Base-by-base conservation (phyloP, 805 yeast genomes). In the Zygotorulaspora chibaensis region DNA sequence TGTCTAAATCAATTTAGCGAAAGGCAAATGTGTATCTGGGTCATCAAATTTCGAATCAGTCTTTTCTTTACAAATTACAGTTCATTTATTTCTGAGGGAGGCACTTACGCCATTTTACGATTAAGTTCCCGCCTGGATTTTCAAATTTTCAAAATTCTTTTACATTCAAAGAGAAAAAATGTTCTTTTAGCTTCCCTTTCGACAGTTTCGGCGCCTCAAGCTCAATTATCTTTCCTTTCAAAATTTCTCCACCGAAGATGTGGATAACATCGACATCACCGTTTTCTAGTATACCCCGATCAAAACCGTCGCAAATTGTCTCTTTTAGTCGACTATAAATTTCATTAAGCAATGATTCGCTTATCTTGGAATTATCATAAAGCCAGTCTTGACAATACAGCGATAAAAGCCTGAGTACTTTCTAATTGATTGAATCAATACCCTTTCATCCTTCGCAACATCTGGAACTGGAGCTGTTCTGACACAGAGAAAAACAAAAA, bases 311-410 rank as follows among this genome's bases (percentile, higher is more conserved):
- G 27, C 26, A 20, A 16, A 15, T 20, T 35, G 8, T 8, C n/a
- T 35, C 15, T 13, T 25, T 35, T 5, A 35, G 13, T 20, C 8
- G 15, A 20, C 25, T n/a, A n/a, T n/a, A 25, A 3, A 37, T 26
- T n/a, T 20, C 30, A n/a, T 37, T 37, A 16, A 37, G 13, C 15
- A 37, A 12, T 8, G 30, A n/a, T 23, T 37, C 40, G 26, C 12
- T 13, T 13, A 33, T 33, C 20, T 40, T 12, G 12, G 18, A 20
- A 8, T 15, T 34, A 36, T 73, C 75, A 72, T 73, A 57, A 76
- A 77, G 2, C 82, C 82, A 47, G 69, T 75, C 20, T 77, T 63
- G 6, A 76, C 52, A 12, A 76, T 63, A 47, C 80, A 75, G 47
- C 75, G 62, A 62, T 72, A 74, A 52, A 75, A 74, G 1, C 80